Evolutionary conservation across 768 basidiomycete species (phyloP), one percentile per base, ranked within the genome.

Genomic region (Russula emetica): DNA sequence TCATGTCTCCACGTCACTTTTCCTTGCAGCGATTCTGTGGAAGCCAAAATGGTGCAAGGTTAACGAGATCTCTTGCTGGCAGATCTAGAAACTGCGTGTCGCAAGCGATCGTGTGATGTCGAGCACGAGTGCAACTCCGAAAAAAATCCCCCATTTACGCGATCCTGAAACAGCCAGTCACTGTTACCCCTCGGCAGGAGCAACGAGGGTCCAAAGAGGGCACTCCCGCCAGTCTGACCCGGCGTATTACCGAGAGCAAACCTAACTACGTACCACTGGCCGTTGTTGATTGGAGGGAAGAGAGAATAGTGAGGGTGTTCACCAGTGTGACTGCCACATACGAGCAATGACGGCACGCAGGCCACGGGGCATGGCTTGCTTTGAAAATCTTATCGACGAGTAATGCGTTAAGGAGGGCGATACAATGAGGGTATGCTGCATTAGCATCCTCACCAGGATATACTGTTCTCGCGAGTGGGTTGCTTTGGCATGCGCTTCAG

Each of bases 91-190:
- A 36, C 14, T 7, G 13, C 2, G 14, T 26, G 13, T n/a, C 14
- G 10, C 18, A 32, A 5, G 30, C 10, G 18, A 13, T 47, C 60
- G 11, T 32, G 53, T 61, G 60, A 42, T 52, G 45, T 20, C 44
- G 18, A 51, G 38, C 26, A 20, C n/a, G 10, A 22, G 44, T 28
- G 16, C 3, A n/a, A 8, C 5, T 3, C 18, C 5, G 34, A 22
- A 18, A 16, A 55, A 52, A 18, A n/a, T 53, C 42, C 62, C 20
- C 42, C 36, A 64, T 60, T 59, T 22, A 55, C 11, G n/a, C 10
- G 13, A 30, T 30, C 24, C 18, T 2, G 24, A 28, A 20, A 13
- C 14, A 44, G 1, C n/a, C 54, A n/a, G 22, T 30, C 26, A 36
- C 22, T 9, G 57, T 28, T n/a, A 40, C 36, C 42, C 45, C 53